phyloP scores from a whole-genome alignment of 768 basidiomycete species.

The Trametopsis cervina region DNA sequence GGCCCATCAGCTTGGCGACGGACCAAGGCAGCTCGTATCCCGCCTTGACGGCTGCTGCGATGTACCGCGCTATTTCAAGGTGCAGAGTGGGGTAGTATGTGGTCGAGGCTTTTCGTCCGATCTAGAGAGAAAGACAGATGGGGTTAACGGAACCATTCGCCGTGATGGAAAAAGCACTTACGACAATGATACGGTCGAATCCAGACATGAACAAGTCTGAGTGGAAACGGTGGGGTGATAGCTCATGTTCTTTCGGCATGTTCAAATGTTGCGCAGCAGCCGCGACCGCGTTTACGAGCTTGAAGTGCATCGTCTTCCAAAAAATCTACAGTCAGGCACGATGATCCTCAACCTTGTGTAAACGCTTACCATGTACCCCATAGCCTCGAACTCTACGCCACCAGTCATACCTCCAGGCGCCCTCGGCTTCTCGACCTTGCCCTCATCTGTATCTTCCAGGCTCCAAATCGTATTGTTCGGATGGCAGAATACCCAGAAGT shows the following conservation, averaged over 20 bases:
- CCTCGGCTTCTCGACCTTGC: slow-evolving; percentile 78
- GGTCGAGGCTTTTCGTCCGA: slow-evolving; percentile 89
- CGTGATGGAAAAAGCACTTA: slow-evolving; percentile 31
- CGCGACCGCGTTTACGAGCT: slow-evolving; percentile 76
- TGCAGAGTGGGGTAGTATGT: slow-evolving; percentile 94
- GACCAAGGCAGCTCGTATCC: slow-evolving; percentile 79
- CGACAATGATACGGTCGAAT: slow-evolving; percentile 83
- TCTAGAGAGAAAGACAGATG: slow-evolving; percentile 37
- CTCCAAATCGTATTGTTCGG: slow-evolving; percentile 90
- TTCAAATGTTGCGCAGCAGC: slow-evolving; percentile 57
- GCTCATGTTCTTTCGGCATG: slow-evolving; percentile 59
- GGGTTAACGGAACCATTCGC: neutral
- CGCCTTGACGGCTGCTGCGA: slow-evolving; percentile 55
- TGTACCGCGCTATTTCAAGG: slow-evolving; percentile 87
- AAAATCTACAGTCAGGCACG: neutral
- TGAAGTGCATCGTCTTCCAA: slow-evolving; percentile 77
- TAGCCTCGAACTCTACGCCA: slow-evolving; percentile 96
- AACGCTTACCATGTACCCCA: slow-evolving; percentile 80
- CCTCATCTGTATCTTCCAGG: slow-evolving; percentile 76
- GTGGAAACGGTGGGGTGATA: slow-evolving; percentile 81
- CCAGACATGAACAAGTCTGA: slow-evolving; percentile 85
- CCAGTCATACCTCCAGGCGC: slow-evolving; percentile 99
- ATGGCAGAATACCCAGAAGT: slow-evolving; percentile 97
- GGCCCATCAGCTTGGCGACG: slow-evolving; percentile 69
- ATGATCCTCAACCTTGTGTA: neutral